Evolutionary conservation across 768 basidiomycete species (phyloP).

Genomic region (Termitomyces sp.): DNA sequence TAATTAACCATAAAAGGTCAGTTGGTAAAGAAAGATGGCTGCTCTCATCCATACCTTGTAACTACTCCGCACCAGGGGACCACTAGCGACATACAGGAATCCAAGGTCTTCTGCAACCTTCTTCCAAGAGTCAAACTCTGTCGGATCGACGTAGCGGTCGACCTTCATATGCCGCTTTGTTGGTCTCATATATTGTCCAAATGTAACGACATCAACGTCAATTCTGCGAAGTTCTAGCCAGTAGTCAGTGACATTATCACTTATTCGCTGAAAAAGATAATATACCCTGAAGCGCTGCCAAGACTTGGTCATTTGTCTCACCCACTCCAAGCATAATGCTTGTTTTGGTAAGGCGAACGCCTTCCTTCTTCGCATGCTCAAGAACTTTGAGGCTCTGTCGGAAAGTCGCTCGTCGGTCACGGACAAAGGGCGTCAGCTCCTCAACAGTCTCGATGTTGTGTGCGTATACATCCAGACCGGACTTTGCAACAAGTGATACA

Average conservation of each 20-base stretch:
- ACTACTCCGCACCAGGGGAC: conserved; percentile 92
- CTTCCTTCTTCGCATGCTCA: conserved; percentile 78
- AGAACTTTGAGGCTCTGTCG: conserved; percentile 80
- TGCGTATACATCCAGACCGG: conserved; percentile 96
- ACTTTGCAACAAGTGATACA: conserved; percentile 82
- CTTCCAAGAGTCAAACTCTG: conserved; percentile 92
- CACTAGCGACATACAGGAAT: conserved; percentile 96
- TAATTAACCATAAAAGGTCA: not conserved
- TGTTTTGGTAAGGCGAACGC: conserved; percentile 90
- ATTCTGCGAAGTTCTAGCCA: conserved; percentile 78
- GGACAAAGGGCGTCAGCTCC: conserved; percentile 88
- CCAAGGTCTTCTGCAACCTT: conserved; percentile 88
- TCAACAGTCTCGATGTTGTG: conserved; percentile 99
- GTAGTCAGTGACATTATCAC: not conserved
- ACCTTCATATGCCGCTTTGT: conserved; percentile 99
- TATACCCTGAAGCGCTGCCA: conserved; percentile 73
- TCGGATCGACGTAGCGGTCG: conserved; percentile 90
- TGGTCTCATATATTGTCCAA: conserved; percentile 99
- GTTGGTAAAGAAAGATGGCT: not conserved
- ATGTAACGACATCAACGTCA: conserved; percentile 96
- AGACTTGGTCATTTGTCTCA: conserved; percentile 79
- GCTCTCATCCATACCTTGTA: conserved; percentile 72
- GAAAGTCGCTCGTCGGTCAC: conserved; percentile 92
- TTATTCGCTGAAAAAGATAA: not conserved
- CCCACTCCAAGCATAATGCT: conserved; percentile 99